A percentile compares a stretch with the other conserved stretches of the same genome.
Conservation (phyloP, 225 moss, liverwort and hornwort species). For the Straminergon stramineum region DNA sequence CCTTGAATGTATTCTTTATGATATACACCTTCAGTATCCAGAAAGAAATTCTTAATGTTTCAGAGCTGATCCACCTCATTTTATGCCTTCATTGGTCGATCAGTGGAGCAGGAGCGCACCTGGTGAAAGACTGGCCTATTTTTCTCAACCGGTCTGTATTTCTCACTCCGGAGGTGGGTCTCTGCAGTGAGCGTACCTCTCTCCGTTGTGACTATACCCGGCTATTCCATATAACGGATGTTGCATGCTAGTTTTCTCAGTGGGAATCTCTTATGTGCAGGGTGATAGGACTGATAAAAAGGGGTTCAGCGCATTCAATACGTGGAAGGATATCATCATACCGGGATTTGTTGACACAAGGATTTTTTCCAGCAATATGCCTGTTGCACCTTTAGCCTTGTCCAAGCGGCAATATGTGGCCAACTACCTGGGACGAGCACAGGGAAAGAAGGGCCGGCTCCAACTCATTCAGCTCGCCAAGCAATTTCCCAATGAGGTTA, state of each 20-base stretch:
- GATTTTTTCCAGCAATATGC: neutral
- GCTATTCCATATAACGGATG: neutral
- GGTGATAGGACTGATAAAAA: conserved; percentile 67
- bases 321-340: conserved; percentile 71
- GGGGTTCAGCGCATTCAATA: conserved; percentile 53
- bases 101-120: conserved; percentile 69
- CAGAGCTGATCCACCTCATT: neutral
- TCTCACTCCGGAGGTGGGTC: conserved; percentile 56
- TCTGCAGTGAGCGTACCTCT: neutral
- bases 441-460: conserved; percentile 56
- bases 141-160: conserved; percentile 66
- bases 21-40: neutral
- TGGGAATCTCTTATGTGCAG: conserved; percentile 9
- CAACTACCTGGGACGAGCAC: conserved; percentile 65
- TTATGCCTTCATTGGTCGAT: neutral
- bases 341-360: conserved; percentile 49
- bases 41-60: neutral
- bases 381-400: conserved; percentile 20
- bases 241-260: neutral
- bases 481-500: conserved; percentile 44
- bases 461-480: conserved; percentile 57
- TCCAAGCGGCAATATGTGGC: conserved; percentile 37
- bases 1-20: neutral
- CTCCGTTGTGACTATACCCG: neutral
- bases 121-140: conserved; percentile 54